Conservation (phyloP, 257 asterid genomes). For the Solanum dulcamara region DNA sequence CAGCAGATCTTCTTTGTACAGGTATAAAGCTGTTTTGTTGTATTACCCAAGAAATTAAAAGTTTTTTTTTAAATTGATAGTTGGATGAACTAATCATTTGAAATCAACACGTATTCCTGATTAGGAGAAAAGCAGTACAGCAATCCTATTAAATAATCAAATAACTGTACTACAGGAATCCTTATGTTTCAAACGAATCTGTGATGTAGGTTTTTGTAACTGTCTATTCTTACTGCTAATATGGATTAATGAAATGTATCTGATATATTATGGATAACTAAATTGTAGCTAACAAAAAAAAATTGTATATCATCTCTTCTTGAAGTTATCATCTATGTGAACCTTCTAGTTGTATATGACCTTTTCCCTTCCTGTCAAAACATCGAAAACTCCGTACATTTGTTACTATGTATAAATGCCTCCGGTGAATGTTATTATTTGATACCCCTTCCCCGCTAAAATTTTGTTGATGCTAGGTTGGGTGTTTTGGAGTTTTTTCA, state of each 20-base stretch:
- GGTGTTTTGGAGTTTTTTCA: slow-evolving; percentile 4
- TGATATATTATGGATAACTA: neutral
- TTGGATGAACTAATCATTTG: neutral
- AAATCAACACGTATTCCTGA: neutral
- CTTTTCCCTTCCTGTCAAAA: neutral
- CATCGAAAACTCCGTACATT: neutral
- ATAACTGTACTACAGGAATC: neutral
- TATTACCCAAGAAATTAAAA: neutral
- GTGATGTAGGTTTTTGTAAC: neutral
- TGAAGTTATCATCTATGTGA: neutral
- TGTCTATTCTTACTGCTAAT: neutral
- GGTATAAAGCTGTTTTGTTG: slow-evolving; percentile 20
- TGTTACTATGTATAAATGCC: neutral
- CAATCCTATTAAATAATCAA: neutral
- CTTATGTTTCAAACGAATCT: neutral
- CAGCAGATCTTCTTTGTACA: slow-evolving; percentile 73
- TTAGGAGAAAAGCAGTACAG: neutral
- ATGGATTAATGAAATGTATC: neutral
- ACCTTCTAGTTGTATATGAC: neutral
- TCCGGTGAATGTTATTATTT: neutral
- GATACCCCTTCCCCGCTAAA: neutral
- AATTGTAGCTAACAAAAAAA: neutral
- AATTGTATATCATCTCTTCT: neutral
- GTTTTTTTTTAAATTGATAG: neutral
- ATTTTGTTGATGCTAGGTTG: neutral